phyloP scores from a whole-genome alignment of 176 grass and related monocot genomes.

The Chrysopogon serrulatus region DNA sequence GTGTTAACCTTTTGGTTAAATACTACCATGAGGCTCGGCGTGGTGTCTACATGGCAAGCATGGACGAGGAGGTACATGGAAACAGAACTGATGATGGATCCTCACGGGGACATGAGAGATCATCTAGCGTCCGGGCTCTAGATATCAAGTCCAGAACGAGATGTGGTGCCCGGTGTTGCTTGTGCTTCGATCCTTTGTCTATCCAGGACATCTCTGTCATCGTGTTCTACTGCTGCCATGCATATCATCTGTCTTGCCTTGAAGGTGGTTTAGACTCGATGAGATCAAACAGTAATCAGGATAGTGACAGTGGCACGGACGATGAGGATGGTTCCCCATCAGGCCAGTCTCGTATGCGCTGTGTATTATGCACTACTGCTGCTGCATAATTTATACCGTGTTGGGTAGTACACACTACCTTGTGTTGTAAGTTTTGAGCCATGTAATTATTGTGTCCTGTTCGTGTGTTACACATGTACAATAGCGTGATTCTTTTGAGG shows the following conservation, averaged over 20 bases:
- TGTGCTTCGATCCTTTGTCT: constrained; percentile 85
- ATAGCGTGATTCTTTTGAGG: constrained; percentile 49
- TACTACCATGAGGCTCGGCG: constrained; percentile 82
- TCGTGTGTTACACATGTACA: constrained; percentile 41
- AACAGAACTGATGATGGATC: constrained; percentile 40
- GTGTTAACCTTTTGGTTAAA: constrained; percentile 94
- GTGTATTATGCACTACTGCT: constrained; percentile 93
- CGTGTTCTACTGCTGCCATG: constrained; percentile 90
- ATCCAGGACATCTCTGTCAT: constrained; percentile 74
- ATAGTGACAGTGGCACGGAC: constrained; percentile 37
- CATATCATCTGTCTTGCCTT: constrained; percentile 77
- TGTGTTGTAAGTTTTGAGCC: constrained; percentile 44
- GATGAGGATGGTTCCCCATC: constrained; percentile 35
- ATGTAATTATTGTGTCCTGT: constrained; percentile 59
- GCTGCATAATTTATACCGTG: constrained; percentile 39
- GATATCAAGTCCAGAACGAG: constrained; percentile 84
- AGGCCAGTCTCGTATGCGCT: constrained; percentile 55
- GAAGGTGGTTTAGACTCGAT: constrained; percentile 65
- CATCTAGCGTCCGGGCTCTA: constrained; percentile 23
- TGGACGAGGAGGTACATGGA: constrained; percentile 55
- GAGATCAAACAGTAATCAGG: constrained; percentile 41
- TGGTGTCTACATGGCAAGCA: constrained; percentile 67
- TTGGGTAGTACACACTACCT: background rate
- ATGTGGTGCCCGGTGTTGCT: constrained; percentile 74
- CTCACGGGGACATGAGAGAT: constrained; percentile 40